phyloP scores from a whole-genome alignment of 2,329 filamentous ascomycete genomes.

The Trichoderma afroharzianum region DNA sequence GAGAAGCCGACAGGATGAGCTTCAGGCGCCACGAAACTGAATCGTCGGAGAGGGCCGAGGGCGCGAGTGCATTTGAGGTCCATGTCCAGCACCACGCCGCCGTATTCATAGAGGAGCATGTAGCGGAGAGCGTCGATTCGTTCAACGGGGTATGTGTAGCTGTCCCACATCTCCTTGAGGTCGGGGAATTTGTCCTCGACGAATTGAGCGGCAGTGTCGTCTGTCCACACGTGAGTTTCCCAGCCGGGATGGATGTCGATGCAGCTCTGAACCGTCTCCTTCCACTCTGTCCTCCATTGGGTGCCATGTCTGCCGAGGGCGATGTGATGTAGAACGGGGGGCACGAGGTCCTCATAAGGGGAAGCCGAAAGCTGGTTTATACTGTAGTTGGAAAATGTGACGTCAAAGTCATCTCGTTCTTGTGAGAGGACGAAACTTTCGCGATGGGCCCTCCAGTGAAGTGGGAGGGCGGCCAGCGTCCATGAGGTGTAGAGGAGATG shows the following conservation, averaged over 20 bases:
- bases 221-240: slow-evolving; percentile 27
- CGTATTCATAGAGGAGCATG: slow-evolving; percentile 35
- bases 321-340: slow-evolving; percentile 36
- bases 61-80: slow-evolving; percentile 36
- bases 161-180: slow-evolving; percentile 37
- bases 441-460: slow-evolving; percentile 26
- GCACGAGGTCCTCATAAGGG: slow-evolving; percentile 30
- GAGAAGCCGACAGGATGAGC: slow-evolving; percentile 40
- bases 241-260: slow-evolving; percentile 33
- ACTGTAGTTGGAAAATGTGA: slow-evolving; percentile 34
- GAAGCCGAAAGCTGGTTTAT: slow-evolving; percentile 27
- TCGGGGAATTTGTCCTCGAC: slow-evolving; percentile 23
- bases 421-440: slow-evolving; percentile 29
- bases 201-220: slow-evolving; percentile 21
- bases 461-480: slow-evolving; percentile 29
- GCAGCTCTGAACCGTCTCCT: slow-evolving; percentile 31
- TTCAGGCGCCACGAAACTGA: slow-evolving; percentile 39
- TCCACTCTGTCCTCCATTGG: slow-evolving; percentile 26
- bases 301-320: slow-evolving; percentile 26
- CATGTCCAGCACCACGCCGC: slow-evolving; percentile 28
- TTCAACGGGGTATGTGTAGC: slow-evolving; percentile 66
- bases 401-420: slow-evolving; percentile 29
- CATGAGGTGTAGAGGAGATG: slow-evolving; percentile 26
- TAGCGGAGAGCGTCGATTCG: slow-evolving; percentile 68
- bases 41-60: slow-evolving; percentile 38